Percentiles rank a stretch among this genome's conserved stretches.
These are phyloP conservation scores for Iodosphaeria phyllophila DNA, from an alignment of 2,329 filamentous ascomycete species.

Conservation along the genomic window DNA sequence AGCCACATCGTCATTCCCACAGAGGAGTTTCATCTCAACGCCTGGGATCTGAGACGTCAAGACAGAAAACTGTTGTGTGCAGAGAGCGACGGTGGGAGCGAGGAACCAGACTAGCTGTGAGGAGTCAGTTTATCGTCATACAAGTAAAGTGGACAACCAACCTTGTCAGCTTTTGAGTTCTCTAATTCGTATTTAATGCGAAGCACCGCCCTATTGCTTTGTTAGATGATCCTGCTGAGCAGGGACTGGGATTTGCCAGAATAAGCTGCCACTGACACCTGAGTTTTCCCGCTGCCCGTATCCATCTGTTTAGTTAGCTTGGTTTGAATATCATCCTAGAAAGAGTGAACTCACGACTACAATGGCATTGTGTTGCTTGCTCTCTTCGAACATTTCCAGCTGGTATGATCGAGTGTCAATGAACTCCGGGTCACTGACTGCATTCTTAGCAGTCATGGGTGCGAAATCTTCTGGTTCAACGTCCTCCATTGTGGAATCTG, in stretches of 20 bases:
- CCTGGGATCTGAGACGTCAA: conserved; percentile 40
- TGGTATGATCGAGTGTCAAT: conserved; percentile 46
- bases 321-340: not conserved
- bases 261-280: conserved; percentile 34
- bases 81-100: conserved; percentile 49
- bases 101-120: conserved; percentile 52
- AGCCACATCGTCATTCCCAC: conserved; percentile 50
- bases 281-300: conserved; percentile 63
- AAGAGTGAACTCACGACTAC: conserved; percentile 34
- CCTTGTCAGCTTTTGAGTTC: conserved; percentile 30
- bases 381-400: conserved; percentile 55
- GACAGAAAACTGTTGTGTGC: conserved; percentile 43
- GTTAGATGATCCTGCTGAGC: conserved; percentile 5
- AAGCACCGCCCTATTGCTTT: conserved; percentile 36
- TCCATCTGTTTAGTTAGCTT: conserved; percentile 37
- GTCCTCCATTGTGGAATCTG: too few species aligned
- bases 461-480: too few species aligned
- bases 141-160: conserved; percentile 13
- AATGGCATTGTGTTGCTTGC: conserved; percentile 50
- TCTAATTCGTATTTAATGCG: conserved; percentile 49
- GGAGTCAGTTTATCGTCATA: conserved; percentile 4
- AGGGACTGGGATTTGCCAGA: too few species aligned
- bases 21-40: conserved; percentile 41
- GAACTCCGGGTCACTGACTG: conserved; percentile 7
- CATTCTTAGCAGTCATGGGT: conserved; percentile 3